phyloP scores from a whole-genome alignment of 2,329 filamentous ascomycete species.

The Fusarium miscanthi region DNA sequence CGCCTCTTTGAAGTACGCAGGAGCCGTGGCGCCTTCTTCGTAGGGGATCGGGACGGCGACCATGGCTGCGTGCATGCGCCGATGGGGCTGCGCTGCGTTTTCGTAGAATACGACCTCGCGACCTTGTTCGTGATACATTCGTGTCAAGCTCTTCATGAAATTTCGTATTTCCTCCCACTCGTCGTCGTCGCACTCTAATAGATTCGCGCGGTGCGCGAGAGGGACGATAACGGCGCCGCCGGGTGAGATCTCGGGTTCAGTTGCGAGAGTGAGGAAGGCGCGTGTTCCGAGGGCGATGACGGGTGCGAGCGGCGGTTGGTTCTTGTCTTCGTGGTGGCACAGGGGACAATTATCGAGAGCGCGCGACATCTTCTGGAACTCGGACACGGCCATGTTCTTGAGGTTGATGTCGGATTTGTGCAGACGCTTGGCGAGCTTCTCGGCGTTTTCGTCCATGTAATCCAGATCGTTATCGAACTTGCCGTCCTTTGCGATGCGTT shows the following conservation, averaged over 20 bases:
- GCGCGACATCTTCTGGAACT: conserved; percentile 89
- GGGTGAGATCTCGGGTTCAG: conserved; percentile 85
- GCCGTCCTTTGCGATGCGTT: conserved; percentile 91
- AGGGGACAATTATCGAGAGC: conserved; percentile 89
- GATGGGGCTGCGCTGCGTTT: conserved; percentile 85
- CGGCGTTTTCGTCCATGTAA: conserved; percentile 97
- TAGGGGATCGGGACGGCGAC: conserved; percentile 89
- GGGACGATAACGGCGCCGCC: conserved; percentile 91
- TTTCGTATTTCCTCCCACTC: conserved; percentile 99
- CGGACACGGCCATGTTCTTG: conserved; percentile 85
- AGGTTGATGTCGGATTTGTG: conserved; percentile 90
- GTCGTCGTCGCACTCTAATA: conserved; percentile 98
- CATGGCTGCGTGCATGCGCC: conserved; percentile 86
- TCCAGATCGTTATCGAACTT: conserved; percentile 94
- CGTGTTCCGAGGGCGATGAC: conserved; percentile 87
- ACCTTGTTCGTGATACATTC: conserved; percentile 94
- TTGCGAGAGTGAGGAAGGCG: conserved; percentile 87
- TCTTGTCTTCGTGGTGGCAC: conserved; percentile 88
- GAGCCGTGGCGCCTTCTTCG: conserved; percentile 88
- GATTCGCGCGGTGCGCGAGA: conserved; percentile 85
- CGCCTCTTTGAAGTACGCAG: conserved; percentile 95
- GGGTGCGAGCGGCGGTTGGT: conserved; percentile 81
- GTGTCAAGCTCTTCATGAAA: conserved; percentile 96
- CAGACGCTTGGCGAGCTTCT: conserved; percentile 86
- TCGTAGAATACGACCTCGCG: conserved; percentile 97